Base-by-base conservation (phyloP, 2,329 filamentous ascomycete species). In the Botrytis sinoallii region DNA sequence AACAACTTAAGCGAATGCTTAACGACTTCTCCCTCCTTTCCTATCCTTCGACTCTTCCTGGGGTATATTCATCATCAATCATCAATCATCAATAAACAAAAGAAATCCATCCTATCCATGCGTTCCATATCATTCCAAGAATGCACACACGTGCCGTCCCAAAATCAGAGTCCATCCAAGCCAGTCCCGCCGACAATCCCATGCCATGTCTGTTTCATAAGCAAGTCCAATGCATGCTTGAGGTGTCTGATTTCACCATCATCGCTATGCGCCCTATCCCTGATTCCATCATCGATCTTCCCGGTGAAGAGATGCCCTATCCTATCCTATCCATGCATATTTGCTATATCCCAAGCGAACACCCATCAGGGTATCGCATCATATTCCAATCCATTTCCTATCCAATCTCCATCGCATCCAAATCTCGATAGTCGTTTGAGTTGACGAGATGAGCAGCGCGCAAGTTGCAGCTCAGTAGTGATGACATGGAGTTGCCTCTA, bases 51-150 rank as follows among this genome's bases (percentile, higher is more conserved):
- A n/a, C 63, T 29, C 1, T 42, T 35, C 48, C 5, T 29, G 65
- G 65, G 65, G 65, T 68, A 68, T 68, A 68, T 68, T 68, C 48
- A 68, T 68, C 65, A 68, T 68, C 35, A 68, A 67, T 67, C 64
- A 38, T 52, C 25, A 63, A 64, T 63, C 60, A 29, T 63, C 60
- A 63, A 29, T 2, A 9, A 68, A 42, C 9, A 52, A 55, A 55
- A 14, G 7, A 40, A 68, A 25, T 20, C 38, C 38, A 40, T 16
- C 12, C 9, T 16, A 25, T 38, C 59, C 44, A 48, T 25, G 22
- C 6, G 20, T 25, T 8, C 29, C 18, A 25, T 32, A 35, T 46
- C 42, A 32, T 65, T 29, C 44, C 6, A 18, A 57, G 55, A 38
- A 40, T 55, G 46, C 29, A 57, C 35, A 55, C 9, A 68, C 16